Evolutionary conservation across 1,284 basidiomycete genomes (phyloP), one percentile per base, ranked within the genome.

Genomic region (Flammula alnicola): DNA sequence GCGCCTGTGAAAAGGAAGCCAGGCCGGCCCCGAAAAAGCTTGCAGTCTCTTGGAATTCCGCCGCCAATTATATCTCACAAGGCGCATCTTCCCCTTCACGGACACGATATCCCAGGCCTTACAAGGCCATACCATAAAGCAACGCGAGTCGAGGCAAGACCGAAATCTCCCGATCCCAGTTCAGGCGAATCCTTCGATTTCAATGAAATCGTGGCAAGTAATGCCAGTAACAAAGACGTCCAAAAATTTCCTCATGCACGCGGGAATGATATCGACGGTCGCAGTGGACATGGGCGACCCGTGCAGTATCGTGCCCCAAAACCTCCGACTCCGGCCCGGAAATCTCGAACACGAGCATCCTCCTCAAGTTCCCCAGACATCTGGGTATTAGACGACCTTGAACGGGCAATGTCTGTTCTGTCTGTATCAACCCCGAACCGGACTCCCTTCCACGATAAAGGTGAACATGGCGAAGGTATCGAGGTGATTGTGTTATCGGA

Each of bases 1-100:
- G 35, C 51, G 44, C 11, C 35, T 8, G 19, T 26, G 38, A 43
- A 42, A 22, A 38, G 52, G 31, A 50, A 56, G 22, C 50, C 54
- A 25, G 57, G 54, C 20, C 52, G 58, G 35, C 59, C 58, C 12
- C 56, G 42, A 19, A 57, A 53, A 42, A 30, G 26, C 33, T n/a
- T 23, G 32, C 14, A 7, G 19, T 12, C 37, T 26, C 9, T 23
- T 16, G 17, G 14, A 11, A 23, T 17, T 26, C 37, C n/a, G 10
- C 3, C 14, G n/a, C 14, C 37, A 16, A 6, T 39, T 17, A 8
- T 39, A 6, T 14, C 25, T n/a, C 37, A 39, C 23, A 11, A 39
- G 36, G 8, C 36, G 3, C 20, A 23, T 38, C 37, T 16, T 25
- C 25, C 37, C 11, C 37, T 39, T 8, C 37, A 39, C 12, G 23